These are phyloP conservation scores for Trichosanthes truncata DNA, from an alignment of 306 rosid species.

Conservation along the genomic window DNA sequence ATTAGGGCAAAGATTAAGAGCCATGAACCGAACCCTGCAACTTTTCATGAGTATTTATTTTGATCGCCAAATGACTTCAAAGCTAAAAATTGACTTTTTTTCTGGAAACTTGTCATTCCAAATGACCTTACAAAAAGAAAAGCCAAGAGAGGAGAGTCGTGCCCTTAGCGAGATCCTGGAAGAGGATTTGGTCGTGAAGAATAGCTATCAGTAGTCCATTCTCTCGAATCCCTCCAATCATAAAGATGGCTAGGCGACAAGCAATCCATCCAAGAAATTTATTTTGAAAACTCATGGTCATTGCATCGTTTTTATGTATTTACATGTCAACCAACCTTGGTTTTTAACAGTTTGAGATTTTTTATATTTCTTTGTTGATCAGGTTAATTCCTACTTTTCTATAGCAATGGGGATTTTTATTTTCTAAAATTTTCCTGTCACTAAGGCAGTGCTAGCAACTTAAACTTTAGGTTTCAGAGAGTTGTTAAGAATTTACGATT, in stretches of 20 bases:
- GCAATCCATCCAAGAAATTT: not conserved
- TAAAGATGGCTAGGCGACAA: not conserved
- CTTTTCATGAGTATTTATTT: not conserved
- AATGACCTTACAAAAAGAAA: not conserved
- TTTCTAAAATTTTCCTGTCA: not conserved
- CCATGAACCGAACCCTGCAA: not conserved
- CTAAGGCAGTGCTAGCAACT: not conserved
- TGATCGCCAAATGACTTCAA: not conserved
- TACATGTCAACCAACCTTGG: not conserved
- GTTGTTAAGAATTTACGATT: slow-evolving; percentile 1
- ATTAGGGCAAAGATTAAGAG: not conserved
- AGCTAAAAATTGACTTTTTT: not conserved
- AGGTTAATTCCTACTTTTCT: not conserved
- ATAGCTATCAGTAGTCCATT: not conserved
- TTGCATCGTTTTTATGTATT: not conserved
- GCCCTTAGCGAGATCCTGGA: not conserved
- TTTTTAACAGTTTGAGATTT: not conserved
- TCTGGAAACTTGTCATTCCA: not conserved
- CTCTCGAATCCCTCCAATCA: not conserved
- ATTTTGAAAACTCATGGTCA: not conserved
- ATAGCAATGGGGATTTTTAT: not conserved
- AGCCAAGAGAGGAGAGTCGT: not conserved
- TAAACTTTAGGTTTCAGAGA: not conserved
- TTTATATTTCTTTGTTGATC: not conserved
- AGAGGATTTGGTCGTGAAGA: not conserved